Conservation (phyloP, 2,329 filamentous ascomycete species). For the Shiraia sp. region DNA sequence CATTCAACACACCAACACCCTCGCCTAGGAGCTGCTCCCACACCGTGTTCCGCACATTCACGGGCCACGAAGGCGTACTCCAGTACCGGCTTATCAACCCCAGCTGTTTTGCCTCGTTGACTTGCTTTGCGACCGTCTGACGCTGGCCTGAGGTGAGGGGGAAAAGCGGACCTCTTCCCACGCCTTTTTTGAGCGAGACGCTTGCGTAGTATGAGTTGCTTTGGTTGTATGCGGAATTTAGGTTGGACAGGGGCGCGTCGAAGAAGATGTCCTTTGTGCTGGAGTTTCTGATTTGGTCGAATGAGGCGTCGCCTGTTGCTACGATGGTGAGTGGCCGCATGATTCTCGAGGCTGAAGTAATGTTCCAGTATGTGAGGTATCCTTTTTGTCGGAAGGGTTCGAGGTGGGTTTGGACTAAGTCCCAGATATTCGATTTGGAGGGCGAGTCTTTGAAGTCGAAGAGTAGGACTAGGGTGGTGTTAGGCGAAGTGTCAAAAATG, state of each 20-base stretch:
- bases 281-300: neutral
- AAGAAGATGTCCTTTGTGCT: neutral
- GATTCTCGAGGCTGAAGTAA: neutral
- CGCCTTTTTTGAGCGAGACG: neutral
- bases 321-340: neutral
- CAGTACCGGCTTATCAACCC: neutral
- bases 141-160: neutral
- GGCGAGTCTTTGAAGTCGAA: slow-evolving; percentile 48
- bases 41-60: neutral
- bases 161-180: neutral
- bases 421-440: neutral
- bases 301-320: neutral
- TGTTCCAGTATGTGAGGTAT: neutral
- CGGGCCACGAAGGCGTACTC: neutral
- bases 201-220: neutral
- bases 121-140: neutral
- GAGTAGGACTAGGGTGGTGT: slow-evolving; percentile 53
- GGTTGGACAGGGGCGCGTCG: neutral
- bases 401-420: neutral
- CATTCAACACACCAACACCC: neutral
- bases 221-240: neutral
- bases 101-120: neutral
- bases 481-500: slow-evolving; percentile 53
- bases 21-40: neutral
- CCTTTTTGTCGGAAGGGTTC: neutral